Conservation (phyloP, 2,329 filamentous ascomycete genomes). For the Diaporthe sp. region DNA sequence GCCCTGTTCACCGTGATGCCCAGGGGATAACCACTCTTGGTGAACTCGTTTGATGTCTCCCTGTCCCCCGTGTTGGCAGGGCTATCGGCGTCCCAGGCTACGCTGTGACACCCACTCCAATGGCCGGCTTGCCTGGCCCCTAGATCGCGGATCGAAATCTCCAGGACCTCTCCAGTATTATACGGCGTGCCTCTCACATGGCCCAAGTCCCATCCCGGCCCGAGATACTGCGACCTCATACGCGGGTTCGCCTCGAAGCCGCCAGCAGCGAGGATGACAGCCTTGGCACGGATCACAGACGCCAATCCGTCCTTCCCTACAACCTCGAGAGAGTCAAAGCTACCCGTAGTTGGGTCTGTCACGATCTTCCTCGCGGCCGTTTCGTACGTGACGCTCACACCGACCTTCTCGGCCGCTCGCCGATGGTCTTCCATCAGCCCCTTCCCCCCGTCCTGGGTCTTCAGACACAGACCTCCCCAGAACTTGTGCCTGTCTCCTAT, state of each 20-base stretch:
- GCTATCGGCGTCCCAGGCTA: conserved; percentile 73
- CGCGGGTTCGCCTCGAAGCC: conserved; percentile 72
- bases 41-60: conserved; percentile 72
- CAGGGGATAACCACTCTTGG: conserved; percentile 75
- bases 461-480: conserved; percentile 74
- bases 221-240: conserved; percentile 63
- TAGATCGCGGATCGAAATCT: conserved; percentile 61
- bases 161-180: conserved; percentile 69
- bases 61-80: conserved; percentile 65
- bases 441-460: conserved; percentile 68
- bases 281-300: conserved; percentile 46
- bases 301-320: conserved; percentile 37
- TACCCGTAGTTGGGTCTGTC: conserved; percentile 43
- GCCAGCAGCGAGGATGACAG: conserved; percentile 67
- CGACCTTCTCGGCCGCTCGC: conserved; percentile 52
- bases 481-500: conserved; percentile 71
- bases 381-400: conserved; percentile 57
- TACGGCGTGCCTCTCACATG: conserved; percentile 71
- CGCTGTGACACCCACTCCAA: conserved; percentile 73
- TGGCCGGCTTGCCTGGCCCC: conserved; percentile 65
- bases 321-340: conserved; percentile 46
- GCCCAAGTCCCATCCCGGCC: conserved; percentile 71
- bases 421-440: conserved; percentile 63
- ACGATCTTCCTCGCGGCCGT: conserved; percentile 56
- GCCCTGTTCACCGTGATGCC: conserved; percentile 71